Percentiles rank a stretch among this genome's conserved stretches.
Evolutionary conservation across 306 rosid species (phyloP).

Genomic region (Purshia tridentata): DNA sequence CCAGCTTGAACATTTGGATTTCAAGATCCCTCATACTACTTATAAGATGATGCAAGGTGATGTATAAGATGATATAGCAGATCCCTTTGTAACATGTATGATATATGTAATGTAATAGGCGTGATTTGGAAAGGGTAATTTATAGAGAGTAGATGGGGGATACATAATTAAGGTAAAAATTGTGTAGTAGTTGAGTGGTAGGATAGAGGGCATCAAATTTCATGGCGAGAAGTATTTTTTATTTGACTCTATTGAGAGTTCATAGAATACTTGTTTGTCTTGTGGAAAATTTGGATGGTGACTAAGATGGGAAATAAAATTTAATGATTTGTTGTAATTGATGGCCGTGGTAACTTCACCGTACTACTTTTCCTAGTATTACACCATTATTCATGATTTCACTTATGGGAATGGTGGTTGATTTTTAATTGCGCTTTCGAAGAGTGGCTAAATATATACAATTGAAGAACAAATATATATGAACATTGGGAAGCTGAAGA

Average conservation of each 20-base stretch:
- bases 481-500: too few relatives aligned
- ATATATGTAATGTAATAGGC: slow-evolving; percentile 34
- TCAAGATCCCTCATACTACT: not conserved
- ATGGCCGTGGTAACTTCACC: not conserved
- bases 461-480: too few relatives aligned
- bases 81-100: slow-evolving; percentile 44
- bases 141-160: slow-evolving; percentile 31
- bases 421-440: too few relatives aligned
- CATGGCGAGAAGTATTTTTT: slow-evolving; percentile 29
- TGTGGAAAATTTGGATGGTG: slow-evolving; percentile 29
- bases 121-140: slow-evolving; percentile 21
- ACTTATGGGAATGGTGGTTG: too few relatives aligned
- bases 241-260: slow-evolving; percentile 31
- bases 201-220: slow-evolving; percentile 29
- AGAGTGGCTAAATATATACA: too few relatives aligned
- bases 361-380: too few relatives aligned
- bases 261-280: slow-evolving; percentile 27
- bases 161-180: slow-evolving; percentile 26
- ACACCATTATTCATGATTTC: too few relatives aligned
- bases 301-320: slow-evolving; percentile 45
- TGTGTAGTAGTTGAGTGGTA: slow-evolving; percentile 28
- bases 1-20: not conserved
- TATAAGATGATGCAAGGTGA: slow-evolving; percentile 13
- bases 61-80: slow-evolving; percentile 18
- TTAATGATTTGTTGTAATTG: slow-evolving; percentile 3